Evolutionary conservation across 805 yeast species (phyloP).

Genomic region (Tetrapisispora iriomotensis): DNA sequence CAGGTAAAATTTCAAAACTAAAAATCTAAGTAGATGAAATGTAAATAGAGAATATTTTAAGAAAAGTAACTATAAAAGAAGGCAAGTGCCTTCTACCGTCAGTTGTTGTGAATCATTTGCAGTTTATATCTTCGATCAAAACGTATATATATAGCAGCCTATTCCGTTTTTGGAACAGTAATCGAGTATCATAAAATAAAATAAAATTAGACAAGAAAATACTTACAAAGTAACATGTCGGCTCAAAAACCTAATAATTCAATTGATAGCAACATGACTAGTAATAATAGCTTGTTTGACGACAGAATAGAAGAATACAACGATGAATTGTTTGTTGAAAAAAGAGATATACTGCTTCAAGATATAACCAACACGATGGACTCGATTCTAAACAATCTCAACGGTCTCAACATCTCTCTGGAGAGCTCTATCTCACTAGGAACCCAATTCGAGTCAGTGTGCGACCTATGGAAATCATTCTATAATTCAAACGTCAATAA

Average conservation of each 20-base stretch:
- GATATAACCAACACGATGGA: constrained; percentile 41
- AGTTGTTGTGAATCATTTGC: too few species aligned
- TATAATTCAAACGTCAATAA: constrained; percentile 37
- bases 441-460: constrained; percentile 61
- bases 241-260: not conserved
- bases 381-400: constrained; percentile 52
- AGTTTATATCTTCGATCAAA: too few species aligned
- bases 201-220: too few species aligned
- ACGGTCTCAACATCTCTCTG: constrained; percentile 55
- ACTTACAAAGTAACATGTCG: too few species aligned
- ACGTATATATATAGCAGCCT: too few species aligned
- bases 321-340: constrained; percentile 4
- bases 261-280: not conserved
- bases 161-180: too few species aligned
- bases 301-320: constrained; percentile 3
- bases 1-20: too few species aligned
- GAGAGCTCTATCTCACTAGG: constrained; percentile 65
- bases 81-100: too few species aligned
- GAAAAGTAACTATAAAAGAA: too few species aligned
- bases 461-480: constrained; percentile 60
- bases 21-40: too few species aligned
- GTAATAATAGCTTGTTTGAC: not conserved
- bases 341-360: constrained; percentile 23
- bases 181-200: too few species aligned
- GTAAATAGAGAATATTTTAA: too few species aligned